Percentiles rank a stretch among this genome's conserved stretches.
Conservation (phyloP, 129 eudicot species). For the Escallonia rubra region DNA sequence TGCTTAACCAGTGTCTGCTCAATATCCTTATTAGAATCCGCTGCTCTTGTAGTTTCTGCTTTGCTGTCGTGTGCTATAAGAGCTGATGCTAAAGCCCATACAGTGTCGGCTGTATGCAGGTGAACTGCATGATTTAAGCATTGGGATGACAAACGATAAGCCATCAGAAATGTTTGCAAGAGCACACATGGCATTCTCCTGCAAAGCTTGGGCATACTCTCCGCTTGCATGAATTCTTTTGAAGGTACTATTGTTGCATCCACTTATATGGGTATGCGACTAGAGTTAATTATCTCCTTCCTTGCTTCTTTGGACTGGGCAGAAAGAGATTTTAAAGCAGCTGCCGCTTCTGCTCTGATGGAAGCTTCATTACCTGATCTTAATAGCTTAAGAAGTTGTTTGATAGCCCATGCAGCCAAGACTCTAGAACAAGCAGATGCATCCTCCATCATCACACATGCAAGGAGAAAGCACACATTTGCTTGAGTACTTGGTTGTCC, state of each 20-base stretch:
- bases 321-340: constrained; percentile 89
- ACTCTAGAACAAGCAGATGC: constrained; percentile 74
- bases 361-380: constrained; percentile 93
- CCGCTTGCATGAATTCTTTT: constrained; percentile 99
- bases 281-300: constrained; percentile 68
- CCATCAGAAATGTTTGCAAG: constrained; percentile 99
- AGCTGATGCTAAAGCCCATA: constrained; percentile 98
- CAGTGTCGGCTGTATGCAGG: constrained; percentile 91
- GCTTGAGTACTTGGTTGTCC: constrained; percentile 83
- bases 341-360: constrained; percentile 97
- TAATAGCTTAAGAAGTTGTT: constrained; percentile 77
- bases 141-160: constrained; percentile 87
- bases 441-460: constrained; percentile 94
- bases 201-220: constrained; percentile 96
- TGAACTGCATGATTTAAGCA: constrained; percentile 89
- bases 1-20: constrained; percentile 88
- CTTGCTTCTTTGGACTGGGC: constrained; percentile 98
- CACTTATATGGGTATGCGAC: constrained; percentile 86
- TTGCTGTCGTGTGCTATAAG: constrained; percentile 90
- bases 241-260: constrained; percentile 99
- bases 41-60: constrained; percentile 79
- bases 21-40: constrained; percentile 63
- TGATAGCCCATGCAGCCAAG: constrained; percentile 73
- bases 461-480: constrained; percentile 83
- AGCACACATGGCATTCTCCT: constrained; percentile 99